Evolutionary conservation across 805 yeast species (phyloP), one percentile per base, ranked within the genome.

Genomic region (Kodamaea fukazawae): DNA sequence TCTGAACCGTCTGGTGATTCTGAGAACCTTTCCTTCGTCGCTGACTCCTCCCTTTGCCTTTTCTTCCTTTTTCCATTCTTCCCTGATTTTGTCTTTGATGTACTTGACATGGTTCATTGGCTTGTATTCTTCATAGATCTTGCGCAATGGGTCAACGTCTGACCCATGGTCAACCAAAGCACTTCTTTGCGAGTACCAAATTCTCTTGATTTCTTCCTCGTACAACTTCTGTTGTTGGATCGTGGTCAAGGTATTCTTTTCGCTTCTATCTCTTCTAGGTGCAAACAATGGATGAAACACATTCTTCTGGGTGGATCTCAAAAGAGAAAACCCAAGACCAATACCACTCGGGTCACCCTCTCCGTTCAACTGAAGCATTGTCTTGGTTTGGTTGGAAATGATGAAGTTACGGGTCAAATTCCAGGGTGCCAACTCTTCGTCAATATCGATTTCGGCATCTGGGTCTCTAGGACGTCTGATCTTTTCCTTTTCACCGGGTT

Each of bases 311-410:
- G 97, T 87, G 0, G 96, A 86, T 48, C 90, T 76, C 51, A 90
- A 70, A 49, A 91, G 85, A 7, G 96, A 87, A 49, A 86, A 86
- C 0, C 91, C 96, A 48, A 87, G 85, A 2, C 96, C 93, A 47
- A 86, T 79, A 16, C 95, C 96, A 0, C 96, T 81, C 1, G 96
- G 95, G 59, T 93, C 98, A 35, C 98, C 98, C 39, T 83, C 90
- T 10, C 96, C 96, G 56, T 87, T 87, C 17, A 93, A 76, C 55
- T 89, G 96, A 31, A 93, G 72, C 97, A 93, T 93, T 0, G 97
- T 95, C 54, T 95, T 90, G 40, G 96, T 95, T 57, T 90, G 98
- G 16, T 96, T 89, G 2, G 98, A 93, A 58, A 81, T 86, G 40
- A 90, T 79, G 55, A 93, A 93, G 60, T 93, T 93, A 45, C 88